Evolutionary conservation across 2,329 filamentous ascomycete species (phyloP).

Genomic region (Neurospora crassa): DNA sequence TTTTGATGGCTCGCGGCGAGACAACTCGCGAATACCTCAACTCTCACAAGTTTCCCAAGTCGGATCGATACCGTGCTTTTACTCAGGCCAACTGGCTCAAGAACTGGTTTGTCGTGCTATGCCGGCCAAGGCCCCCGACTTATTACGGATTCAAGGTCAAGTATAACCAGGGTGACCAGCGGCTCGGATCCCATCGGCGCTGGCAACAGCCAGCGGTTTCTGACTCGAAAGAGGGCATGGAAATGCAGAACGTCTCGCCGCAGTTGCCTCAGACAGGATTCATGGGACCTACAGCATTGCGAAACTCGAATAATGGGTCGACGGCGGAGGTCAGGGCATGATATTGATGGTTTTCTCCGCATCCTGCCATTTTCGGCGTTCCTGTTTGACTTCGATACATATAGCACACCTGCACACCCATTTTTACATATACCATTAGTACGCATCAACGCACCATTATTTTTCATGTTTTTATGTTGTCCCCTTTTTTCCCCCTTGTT

Average conservation of each 20-base stretch:
- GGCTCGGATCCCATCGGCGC: slow-evolving; percentile 45
- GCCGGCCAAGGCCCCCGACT: slow-evolving; percentile 74
- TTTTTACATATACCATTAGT: neutral
- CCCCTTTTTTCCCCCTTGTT: neutral
- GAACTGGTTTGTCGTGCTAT: slow-evolving; percentile 76
- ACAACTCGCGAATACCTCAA: slow-evolving; percentile 95
- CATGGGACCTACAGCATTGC: slow-evolving; percentile 42
- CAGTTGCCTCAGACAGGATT: slow-evolving; percentile 33
- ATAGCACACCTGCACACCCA: neutral
- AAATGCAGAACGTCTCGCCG: slow-evolving; percentile 60
- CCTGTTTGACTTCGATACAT: neutral
- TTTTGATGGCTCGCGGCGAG: slow-evolving; percentile 82
- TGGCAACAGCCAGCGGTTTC: slow-evolving; percentile 33
- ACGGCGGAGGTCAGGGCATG: neutral
- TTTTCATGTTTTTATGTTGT: neutral
- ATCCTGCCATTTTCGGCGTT: neutral
- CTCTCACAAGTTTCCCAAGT: slow-evolving; percentile 87
- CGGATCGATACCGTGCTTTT: slow-evolving; percentile 85
- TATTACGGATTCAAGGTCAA: slow-evolving; percentile 78
- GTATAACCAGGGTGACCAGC: slow-evolving; percentile 75
- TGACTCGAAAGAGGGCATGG: slow-evolving; percentile 46
- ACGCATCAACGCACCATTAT: neutral
- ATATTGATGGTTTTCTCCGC: neutral
- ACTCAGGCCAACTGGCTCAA: slow-evolving; percentile 64
- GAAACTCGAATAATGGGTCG: slow-evolving; percentile 16